Evolutionary conservation across 495 filamentous ascomycete genomes (phyloP).

Genomic region (Penicillium goetzii): DNA sequence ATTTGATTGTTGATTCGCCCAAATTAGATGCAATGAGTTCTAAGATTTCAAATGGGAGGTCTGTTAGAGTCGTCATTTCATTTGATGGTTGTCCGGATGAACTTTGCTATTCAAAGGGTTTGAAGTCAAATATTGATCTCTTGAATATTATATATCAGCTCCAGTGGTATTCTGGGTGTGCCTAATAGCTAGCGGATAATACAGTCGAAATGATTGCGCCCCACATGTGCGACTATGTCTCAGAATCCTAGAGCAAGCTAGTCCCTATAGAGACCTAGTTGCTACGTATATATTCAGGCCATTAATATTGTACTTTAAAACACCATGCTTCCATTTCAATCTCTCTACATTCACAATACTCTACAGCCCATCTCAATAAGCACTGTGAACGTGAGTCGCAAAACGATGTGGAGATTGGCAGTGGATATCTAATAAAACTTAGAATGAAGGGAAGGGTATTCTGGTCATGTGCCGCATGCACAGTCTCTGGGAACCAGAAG

Average conservation of each 20-base stretch:
- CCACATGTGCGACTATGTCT: neutral
- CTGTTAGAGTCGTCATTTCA: neutral
- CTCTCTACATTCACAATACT: neutral
- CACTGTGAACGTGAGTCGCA: neutral
- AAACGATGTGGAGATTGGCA: neutral
- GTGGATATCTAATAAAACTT: neutral
- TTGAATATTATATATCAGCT: neutral
- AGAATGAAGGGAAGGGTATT: slow-evolving; percentile 5
- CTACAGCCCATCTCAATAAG: neutral
- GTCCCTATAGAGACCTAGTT: neutral
- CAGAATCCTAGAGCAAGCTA: slow-evolving; percentile 1
- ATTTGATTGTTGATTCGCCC: neutral
- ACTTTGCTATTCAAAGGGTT: neutral
- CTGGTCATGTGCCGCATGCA: neutral
- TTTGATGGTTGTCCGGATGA: neutral
- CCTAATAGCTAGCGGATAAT: neutral
- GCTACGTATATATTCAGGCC: neutral
- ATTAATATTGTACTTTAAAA: neutral
- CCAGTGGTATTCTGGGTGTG: neutral
- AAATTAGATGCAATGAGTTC: neutral
- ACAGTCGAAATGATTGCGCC: neutral
- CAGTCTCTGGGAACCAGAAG: neutral
- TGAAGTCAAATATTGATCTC: neutral
- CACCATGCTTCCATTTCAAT: neutral
- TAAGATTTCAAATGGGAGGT: neutral